Evolutionary conservation across 805 yeast species (phyloP).

Genomic region (Candida adriatica): DNA sequence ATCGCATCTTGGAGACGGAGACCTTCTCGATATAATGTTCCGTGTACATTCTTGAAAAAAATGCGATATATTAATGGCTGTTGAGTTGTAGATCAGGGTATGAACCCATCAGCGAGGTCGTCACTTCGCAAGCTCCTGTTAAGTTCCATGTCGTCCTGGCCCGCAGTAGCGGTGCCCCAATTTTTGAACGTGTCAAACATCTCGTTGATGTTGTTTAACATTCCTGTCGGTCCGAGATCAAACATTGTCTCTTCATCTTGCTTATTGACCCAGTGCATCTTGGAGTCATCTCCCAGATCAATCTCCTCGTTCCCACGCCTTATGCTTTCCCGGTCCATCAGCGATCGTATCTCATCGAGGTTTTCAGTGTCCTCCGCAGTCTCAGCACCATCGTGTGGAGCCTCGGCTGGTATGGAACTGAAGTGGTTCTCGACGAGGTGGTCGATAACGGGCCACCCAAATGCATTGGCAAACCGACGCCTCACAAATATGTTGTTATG

Average conservation of each 20-base stretch:
- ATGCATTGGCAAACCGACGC: constrained; percentile 69
- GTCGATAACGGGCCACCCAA: constrained; percentile 78
- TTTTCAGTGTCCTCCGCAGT: constrained; percentile 10
- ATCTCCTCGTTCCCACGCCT: constrained; percentile 10
- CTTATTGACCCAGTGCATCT: constrained; percentile 43
- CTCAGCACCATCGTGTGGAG: neutral
- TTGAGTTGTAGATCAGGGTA: neutral
- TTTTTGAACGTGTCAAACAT: constrained; percentile 40
- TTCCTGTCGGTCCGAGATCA: constrained; percentile 66
- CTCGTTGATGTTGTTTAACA: constrained; percentile 58
- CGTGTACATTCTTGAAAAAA: constrained; percentile 19
- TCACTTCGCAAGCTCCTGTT: constrained; percentile 3
- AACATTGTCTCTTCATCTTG: constrained; percentile 26
- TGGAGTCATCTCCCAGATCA: constrained; percentile 14
- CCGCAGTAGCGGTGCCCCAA: constrained; percentile 16
- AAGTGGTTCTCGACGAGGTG: constrained; percentile 64
- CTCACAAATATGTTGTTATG: constrained; percentile 72
- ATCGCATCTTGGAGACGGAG: constrained; percentile 24
- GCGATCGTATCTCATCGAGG: constrained; percentile 4
- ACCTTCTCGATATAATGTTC: constrained; percentile 30
- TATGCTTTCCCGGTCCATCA: constrained; percentile 11
- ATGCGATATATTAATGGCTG: neutral
- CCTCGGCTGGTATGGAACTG: constrained; percentile 3
- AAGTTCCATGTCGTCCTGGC: neutral
- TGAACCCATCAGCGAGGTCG: constrained; percentile 7